A percentile compares a stretch with the other conserved stretches of the same genome.
Evolutionary conservation across 352 stramenopile species (phyloP).

Genomic region (Peronospora belbahrii): DNA sequence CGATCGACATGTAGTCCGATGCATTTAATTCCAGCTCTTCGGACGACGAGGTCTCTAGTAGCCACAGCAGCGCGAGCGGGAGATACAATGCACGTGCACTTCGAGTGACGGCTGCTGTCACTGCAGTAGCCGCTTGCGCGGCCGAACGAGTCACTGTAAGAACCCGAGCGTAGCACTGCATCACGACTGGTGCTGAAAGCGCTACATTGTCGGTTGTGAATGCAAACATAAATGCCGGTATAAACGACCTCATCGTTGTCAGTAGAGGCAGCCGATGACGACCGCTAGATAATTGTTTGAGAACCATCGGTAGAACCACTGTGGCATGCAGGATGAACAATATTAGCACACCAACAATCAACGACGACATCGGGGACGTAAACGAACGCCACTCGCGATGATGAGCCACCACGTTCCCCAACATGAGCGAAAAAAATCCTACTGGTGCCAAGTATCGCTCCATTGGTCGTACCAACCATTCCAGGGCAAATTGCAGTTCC

Average conservation of each 20-base stretch:
- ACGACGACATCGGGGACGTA: constrained; percentile 23
- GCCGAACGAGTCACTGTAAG: constrained; percentile 40
- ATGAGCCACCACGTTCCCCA: constrained; percentile 33
- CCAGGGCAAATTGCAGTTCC: constrained; percentile 41
- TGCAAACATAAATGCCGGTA: constrained; percentile 30
- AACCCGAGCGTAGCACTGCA: constrained; percentile 31
- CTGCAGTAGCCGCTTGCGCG: constrained; percentile 22
- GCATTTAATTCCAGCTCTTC: constrained; percentile 9
- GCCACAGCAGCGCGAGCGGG: constrained; percentile 32
- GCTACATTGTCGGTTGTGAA: constrained; percentile 33
- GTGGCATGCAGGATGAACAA: constrained; percentile 26
- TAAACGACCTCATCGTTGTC: constrained; percentile 16
- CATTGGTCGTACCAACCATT: constrained; percentile 34
- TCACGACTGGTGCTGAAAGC: constrained; percentile 26
- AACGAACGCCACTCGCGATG: constrained; percentile 36
- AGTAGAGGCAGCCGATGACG: background rate
- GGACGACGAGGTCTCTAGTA: constrained; percentile 24
- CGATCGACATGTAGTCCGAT: constrained; percentile 14
- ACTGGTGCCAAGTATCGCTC: constrained; percentile 29
- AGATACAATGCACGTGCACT: constrained; percentile 40
- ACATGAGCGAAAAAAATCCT: constrained; percentile 31
- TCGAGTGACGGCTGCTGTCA: constrained; percentile 24
- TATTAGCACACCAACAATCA: constrained; percentile 30
- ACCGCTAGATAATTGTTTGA: constrained; percentile 15
- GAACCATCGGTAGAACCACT: constrained; percentile 26